Percentiles rank a stretch among this genome's conserved stretches.
Conservation (phyloP, 371 early-diverging fungal species). For the Haplosporangium sp. region DNA sequence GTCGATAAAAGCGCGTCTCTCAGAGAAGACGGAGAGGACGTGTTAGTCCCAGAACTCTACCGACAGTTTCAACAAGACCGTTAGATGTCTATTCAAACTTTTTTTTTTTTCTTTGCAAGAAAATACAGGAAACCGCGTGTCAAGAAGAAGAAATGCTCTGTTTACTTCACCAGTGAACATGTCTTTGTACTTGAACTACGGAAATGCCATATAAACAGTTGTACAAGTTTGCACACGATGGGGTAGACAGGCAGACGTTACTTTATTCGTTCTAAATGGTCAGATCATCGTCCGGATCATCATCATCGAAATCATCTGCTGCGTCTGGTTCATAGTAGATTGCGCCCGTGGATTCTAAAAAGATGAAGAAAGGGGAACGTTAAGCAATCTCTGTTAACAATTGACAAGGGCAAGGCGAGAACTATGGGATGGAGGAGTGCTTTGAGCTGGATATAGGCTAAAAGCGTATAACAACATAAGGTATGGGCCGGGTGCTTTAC, state of each 20-base stretch:
- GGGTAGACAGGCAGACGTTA: background rate
- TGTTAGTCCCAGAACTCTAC: slow-evolving; percentile 27
- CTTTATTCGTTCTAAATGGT: slow-evolving; percentile 73
- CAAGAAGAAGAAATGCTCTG: background rate
- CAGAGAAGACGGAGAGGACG: background rate
- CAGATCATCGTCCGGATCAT: slow-evolving; percentile 86
- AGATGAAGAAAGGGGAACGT: background rate
- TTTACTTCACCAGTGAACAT: no score
- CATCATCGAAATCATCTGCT: slow-evolving; percentile 84
- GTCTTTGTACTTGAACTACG: no score
- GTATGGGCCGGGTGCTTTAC: no score
- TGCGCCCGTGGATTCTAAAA: slow-evolving; percentile 51
- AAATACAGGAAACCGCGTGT: background rate
- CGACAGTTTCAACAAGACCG: slow-evolving; percentile 40
- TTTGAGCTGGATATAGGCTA: no score
- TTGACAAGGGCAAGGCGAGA: no score
- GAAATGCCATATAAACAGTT: background rate
- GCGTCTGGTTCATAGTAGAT: slow-evolving; percentile 80
- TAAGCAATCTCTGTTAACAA: no score
- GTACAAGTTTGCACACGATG: background rate
- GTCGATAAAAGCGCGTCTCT: background rate
- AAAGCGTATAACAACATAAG: no score
- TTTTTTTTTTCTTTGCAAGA: no score
- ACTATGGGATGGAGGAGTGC: no score
- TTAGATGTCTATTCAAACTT: background rate